Conservation (phyloP, 106 monocot genomes). For the Narthecium ossifragum region DNA sequence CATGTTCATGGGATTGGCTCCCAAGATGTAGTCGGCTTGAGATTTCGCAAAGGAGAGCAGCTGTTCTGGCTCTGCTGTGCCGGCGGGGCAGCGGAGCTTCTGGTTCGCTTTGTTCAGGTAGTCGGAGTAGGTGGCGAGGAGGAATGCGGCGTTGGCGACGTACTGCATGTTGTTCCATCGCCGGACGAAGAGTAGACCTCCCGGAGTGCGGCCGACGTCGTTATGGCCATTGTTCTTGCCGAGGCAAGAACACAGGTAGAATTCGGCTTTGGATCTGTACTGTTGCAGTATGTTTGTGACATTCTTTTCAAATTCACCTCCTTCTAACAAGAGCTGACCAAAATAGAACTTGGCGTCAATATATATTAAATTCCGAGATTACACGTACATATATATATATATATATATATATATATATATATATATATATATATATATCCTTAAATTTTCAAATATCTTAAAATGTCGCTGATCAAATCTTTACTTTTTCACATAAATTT, state of each 20-base stretch:
- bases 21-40: slow-evolving; percentile 55
- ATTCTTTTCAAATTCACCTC: too few species aligned
- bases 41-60: slow-evolving; percentile 76
- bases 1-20: slow-evolving; percentile 39
- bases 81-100: slow-evolving; percentile 43
- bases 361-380: too few species aligned
- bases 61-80: slow-evolving; percentile 36
- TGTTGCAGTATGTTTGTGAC: too few species aligned
- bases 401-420: too few species aligned
- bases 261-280: slow-evolving; percentile 78
- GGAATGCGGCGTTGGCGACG: slow-evolving; percentile 77
- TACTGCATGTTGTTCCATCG: slow-evolving; percentile 97
- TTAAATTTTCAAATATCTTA: too few species aligned
- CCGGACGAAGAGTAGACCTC: slow-evolving; percentile 81
- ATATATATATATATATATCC: too few species aligned
- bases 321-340: too few species aligned
- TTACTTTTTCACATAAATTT: too few species aligned
- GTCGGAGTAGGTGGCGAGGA: slow-evolving; percentile 85
- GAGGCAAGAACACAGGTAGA: slow-evolving; percentile 79
- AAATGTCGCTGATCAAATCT: too few species aligned
- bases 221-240: slow-evolving; percentile 55
- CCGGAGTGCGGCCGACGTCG: slow-evolving; percentile 73
- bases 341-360: too few species aligned
- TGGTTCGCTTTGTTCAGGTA: slow-evolving; percentile 53
- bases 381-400: too few species aligned